These are phyloP conservation scores for Pelargonium myrrhifolium DNA, from an alignment of 441 rosid genomes.

Conservation along the genomic window DNA sequence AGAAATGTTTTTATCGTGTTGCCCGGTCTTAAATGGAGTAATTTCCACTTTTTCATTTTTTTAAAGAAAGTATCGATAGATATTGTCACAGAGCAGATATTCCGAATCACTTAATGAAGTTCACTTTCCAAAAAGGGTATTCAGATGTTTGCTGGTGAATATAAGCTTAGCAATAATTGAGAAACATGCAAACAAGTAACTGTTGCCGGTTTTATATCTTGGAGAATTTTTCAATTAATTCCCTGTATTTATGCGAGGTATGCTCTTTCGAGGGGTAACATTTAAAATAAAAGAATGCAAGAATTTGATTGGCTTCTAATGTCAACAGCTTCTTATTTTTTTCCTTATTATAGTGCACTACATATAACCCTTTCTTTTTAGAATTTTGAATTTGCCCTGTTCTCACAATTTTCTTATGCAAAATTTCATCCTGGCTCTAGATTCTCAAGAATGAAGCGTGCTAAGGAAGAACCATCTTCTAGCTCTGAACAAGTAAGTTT, in stretches of 20 bases:
- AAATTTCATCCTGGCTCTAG: constrained; percentile 22
- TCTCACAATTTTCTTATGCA: constrained; percentile 12
- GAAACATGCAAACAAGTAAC: neutral
- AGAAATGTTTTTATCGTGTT: neutral
- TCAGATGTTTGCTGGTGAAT: neutral
- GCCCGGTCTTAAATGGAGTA: neutral
- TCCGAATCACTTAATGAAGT: neutral
- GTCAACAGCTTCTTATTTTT: neutral
- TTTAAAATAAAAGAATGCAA: neutral
- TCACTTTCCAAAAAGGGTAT: neutral
- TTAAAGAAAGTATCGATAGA: neutral
- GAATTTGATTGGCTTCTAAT: neutral
- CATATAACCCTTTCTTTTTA: neutral
- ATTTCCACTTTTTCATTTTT: neutral
- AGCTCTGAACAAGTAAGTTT: constrained; percentile 40
- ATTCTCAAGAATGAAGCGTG: constrained; percentile 30
- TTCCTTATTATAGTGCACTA: neutral
- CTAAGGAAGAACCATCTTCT: constrained; percentile 34
- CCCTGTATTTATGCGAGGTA: neutral
- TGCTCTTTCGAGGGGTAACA: neutral
- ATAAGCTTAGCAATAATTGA: neutral
- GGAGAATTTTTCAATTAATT: neutral
- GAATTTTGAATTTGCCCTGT: neutral
- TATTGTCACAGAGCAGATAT: neutral
- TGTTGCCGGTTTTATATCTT: neutral